phyloP scores from a whole-genome alignment of 2,329 filamentous ascomycete genomes.

The Cercospora sp. region DNA sequence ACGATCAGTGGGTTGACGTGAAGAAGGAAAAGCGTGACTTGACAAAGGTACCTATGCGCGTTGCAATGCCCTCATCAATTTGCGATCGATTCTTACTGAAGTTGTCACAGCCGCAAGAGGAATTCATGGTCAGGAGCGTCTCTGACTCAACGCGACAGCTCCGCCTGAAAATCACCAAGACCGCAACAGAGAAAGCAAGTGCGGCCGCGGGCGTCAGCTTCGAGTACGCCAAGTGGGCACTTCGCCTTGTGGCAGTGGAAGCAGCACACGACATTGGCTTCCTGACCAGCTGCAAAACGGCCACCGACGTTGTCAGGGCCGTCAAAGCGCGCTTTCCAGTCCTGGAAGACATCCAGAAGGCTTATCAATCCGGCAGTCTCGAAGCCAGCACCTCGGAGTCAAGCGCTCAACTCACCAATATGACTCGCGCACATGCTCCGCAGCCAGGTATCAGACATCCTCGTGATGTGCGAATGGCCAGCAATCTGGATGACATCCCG shows the following conservation, averaged over 20 bases:
- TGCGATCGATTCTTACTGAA: not conserved
- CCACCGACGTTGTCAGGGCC: conserved; percentile 10
- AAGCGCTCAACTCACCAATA: not conserved
- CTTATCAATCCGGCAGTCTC: conserved; percentile 13
- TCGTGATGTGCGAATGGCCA: not conserved
- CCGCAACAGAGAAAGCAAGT: conserved; percentile 6
- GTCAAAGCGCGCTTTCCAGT: conserved; percentile 20
- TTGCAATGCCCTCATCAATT: not conserved
- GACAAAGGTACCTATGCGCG: not conserved
- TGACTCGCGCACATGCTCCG: not conserved
- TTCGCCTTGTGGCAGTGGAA: conserved; percentile 11
- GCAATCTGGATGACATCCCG: conserved; percentile 11
- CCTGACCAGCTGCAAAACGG: conserved; percentile 15
- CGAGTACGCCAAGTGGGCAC: conserved; percentile 11
- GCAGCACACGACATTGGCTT: conserved; percentile 21
- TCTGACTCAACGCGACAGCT: not conserved
- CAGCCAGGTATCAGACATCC: conserved; percentile 3
- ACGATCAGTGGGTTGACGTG: conserved; percentile 11
- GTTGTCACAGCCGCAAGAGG: conserved; percentile 5
- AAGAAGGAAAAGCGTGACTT: not conserved
- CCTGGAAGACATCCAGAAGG: conserved; percentile 21
- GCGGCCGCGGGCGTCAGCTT: conserved; percentile 20
- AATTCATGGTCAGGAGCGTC: conserved; percentile 1
- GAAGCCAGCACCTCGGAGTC: not conserved
- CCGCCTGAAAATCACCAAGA: conserved; percentile 3